Base-by-base conservation (phyloP, 163 green algal species). In the Smithsoniella earleae region DNA sequence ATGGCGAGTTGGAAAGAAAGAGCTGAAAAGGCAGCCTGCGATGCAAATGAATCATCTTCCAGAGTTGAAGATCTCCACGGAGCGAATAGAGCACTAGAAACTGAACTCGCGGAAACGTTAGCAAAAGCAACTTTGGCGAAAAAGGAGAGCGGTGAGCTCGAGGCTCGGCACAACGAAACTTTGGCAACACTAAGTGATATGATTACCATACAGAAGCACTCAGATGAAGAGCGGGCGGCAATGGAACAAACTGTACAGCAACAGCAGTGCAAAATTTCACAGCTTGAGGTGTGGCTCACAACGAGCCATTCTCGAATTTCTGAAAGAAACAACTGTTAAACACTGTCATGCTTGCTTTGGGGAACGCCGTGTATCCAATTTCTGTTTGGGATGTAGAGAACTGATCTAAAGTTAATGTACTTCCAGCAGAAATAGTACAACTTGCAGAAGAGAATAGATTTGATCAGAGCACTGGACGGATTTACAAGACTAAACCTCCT, bases 151-250 rank as follows among this genome's bases (percentile, higher is more conserved):
- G n/a, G n/a, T n/a, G 58, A 69, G n/a, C 27, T 69, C 6, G 58
- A 34, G 16, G 5, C 31, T 30, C 58, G 34, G 5, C 58, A 69
- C 16, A 34, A 30, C 3, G 58, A 69, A 31, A 69, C 58, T 5
- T 33, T 69, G 18, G 58, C 58, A 2, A 31, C 58, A 13, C 25
- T 69, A 34, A 69, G 58, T 36, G 58, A 69, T 33, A n/a, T 69
- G 27, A 69, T 69, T 33, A 69, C 58, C 25, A 69, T 69, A 5
- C 58, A 69, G 58, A 69, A 69, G 25, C 58, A 31, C 25, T 69
- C 58, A 30, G 58, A 69, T 13, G 27, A 30, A n/a, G 58, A 69
- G 20, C 58, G 58, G 6, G 58, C 18, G 8, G 25, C 3, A 4
- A 30, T 69, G 27, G 25, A 33, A 34, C 8, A 43, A 18, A 69